Conservation (phyloP, 495 filamentous ascomycete species). For the Daldinia vernicosa region DNA sequence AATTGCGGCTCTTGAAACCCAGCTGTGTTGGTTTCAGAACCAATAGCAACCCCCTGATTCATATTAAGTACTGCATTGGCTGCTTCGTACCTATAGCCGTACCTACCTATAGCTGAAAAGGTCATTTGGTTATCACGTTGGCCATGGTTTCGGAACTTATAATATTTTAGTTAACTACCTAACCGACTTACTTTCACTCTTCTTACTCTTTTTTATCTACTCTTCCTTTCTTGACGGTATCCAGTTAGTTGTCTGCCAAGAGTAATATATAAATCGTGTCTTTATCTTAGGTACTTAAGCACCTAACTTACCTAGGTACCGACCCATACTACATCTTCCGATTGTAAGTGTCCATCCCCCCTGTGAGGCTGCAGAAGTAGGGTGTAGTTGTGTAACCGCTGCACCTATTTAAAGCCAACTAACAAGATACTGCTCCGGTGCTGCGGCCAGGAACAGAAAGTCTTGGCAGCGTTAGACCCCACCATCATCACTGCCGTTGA, state of each 20-base stretch:
- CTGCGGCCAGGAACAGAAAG: slow-evolving; percentile 30
- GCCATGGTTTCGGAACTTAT: background rate
- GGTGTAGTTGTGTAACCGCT: slow-evolving; percentile 8
- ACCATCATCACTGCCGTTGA: slow-evolving; percentile 20
- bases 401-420: background rate
- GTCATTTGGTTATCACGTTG: slow-evolving; percentile 1
- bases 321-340: background rate
- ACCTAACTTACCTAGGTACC: background rate
- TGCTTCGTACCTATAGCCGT: background rate
- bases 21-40: slow-evolving; percentile 35
- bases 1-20: slow-evolving; percentile 38
- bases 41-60: slow-evolving; percentile 14
- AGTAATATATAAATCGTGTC: background rate
- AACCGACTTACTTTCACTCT: background rate
- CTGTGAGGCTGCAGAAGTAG: background rate
- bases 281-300: background rate
- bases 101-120: background rate
- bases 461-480: slow-evolving; percentile 37
- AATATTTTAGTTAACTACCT: background rate
- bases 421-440: slow-evolving; percentile 7
- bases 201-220: background rate
- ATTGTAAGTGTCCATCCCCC: background rate
- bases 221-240: background rate
- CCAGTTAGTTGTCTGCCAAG: background rate
- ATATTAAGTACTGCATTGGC: slow-evolving; percentile 13